Base-by-base conservation (phyloP, 1,284 basidiomycete species). In the Wolfiporia cocos region DNA sequence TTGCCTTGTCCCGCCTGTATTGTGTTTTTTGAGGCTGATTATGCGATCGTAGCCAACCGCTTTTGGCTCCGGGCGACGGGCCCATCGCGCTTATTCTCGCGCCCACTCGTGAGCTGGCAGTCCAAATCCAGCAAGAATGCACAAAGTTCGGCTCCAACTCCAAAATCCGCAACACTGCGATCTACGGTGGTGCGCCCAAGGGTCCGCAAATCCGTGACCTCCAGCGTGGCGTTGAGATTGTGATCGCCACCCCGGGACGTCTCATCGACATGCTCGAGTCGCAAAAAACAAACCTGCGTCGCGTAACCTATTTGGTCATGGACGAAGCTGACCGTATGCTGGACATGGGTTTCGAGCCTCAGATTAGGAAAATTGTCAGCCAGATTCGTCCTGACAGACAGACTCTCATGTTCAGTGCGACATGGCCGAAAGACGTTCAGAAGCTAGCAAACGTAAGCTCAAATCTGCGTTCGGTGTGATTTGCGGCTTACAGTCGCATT, bases 361-460 rank as follows among this genome's bases (percentile, higher is more conserved):
- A 99, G 66, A 99, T 99, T 62, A 81, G 94, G 64, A 99, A 99
- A 73, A 97, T 98, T 57, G 86, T 99, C 53, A 76, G 85, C 54
- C 95, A 99, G 70, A 96, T 97, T 59, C 83, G 94, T 34, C 94
- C 93, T 31, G 94, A 97, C 70, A 83, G 92, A 61, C 94, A 97
- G 63, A 93, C 92, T 1, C 74, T 94, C 47, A 91, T 93, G 81
- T 99, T 99, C 75, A 97, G 93, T 43, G 95, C 95, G 19, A 99
- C 96, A 18, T 99, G 95, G 95, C 95, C 95, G 24, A 98, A 97
- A 70, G 95, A 99, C 58, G 96, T 99, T 3, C 95, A 99, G 71
- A 91, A 93, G 57, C 79, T 99, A 49, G 95, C 95, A 30, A 85
- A 81, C 58, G 86, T 88, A 55, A 43, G 67, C 59, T 23, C 32